Evolutionary conservation across 73 alveolate genomes (phyloP).

Genomic region (Symbiodinium natans): DNA sequence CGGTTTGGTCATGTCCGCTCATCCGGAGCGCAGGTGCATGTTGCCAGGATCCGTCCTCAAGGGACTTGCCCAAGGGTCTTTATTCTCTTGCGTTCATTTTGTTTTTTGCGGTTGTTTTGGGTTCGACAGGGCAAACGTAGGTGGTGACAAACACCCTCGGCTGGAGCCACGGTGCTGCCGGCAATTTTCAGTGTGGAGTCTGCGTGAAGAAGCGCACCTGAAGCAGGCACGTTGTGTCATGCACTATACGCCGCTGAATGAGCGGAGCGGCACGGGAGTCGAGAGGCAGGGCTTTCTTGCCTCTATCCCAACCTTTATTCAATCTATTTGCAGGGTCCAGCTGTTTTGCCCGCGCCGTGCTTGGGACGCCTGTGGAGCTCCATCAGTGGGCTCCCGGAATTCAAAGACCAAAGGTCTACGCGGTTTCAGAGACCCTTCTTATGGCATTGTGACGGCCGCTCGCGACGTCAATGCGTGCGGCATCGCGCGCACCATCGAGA

Average conservation of each 20-base stretch:
- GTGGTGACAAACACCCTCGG: too few relatives aligned
- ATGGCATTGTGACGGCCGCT: background rate
- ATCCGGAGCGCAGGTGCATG: background rate
- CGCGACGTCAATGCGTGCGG: background rate
- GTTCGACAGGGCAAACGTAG: too few relatives aligned
- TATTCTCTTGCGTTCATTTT: too few relatives aligned
- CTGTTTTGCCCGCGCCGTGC: background rate
- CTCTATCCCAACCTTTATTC: too few relatives aligned
- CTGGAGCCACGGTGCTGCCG: background rate
- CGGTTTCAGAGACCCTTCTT: background rate
- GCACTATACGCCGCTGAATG: background rate
- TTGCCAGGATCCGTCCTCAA: background rate
- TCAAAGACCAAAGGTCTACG: constrained; percentile 12
- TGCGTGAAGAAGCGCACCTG: background rate
- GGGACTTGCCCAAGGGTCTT: background rate
- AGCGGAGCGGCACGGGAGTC: background rate
- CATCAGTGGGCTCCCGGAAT: background rate
- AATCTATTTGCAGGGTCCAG: background rate
- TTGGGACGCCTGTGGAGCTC: background rate
- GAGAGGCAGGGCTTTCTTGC: background rate
- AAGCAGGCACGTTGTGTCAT: constrained; percentile 6
- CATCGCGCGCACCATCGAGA: too few relatives aligned
- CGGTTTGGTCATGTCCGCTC: background rate
- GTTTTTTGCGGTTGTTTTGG: too few relatives aligned
- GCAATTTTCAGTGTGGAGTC: constrained; percentile 7